A percentile compares a stretch with the other conserved stretches of the same genome.
phyloP scores from a whole-genome alignment of 805 yeast species.

The Wickerhamiella qilinensis region DNA sequence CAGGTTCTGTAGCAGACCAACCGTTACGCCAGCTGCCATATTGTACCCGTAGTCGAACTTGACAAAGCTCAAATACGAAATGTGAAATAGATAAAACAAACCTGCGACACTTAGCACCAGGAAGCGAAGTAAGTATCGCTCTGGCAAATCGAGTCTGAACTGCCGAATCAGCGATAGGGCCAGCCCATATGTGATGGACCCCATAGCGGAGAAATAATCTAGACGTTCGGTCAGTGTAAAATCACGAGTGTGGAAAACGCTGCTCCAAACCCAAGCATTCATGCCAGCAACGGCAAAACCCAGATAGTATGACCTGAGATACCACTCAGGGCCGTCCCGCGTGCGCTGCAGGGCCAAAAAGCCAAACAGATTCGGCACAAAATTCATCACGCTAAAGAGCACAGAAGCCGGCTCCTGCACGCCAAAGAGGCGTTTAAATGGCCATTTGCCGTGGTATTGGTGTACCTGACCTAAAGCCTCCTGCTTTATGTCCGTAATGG shows the following conservation, averaged over 20 bases:
- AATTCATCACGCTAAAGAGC: slow-evolving; percentile 57
- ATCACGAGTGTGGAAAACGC: slow-evolving; percentile 82
- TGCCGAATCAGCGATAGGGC: slow-evolving; percentile 50
- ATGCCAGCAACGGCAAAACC: slow-evolving; percentile 47
- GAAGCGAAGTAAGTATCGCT: slow-evolving; percentile 17
- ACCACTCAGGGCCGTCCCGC: slow-evolving; percentile 14
- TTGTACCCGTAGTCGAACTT: slow-evolving; percentile 89
- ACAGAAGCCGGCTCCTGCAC: slow-evolving; percentile 75
- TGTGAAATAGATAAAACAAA: slow-evolving; percentile 41
- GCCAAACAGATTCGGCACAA: slow-evolving; percentile 41
- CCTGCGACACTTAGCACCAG: slow-evolving; percentile 27
- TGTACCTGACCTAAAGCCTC: slow-evolving; percentile 31
- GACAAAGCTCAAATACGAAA: slow-evolving; percentile 40
- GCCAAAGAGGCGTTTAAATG: slow-evolving; percentile 62
- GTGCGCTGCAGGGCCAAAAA: slow-evolving; percentile 24
- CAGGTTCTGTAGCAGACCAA: slow-evolving; percentile 63
- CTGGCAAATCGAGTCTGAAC: slow-evolving; percentile 35
- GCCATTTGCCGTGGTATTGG: slow-evolving; percentile 98
- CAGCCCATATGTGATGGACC: slow-evolving; percentile 67
- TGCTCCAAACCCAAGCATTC: slow-evolving; percentile 77
- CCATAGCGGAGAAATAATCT: slow-evolving; percentile 88
- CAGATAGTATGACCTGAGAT: slow-evolving; percentile 23
- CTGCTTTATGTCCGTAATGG: slow-evolving; percentile 41
- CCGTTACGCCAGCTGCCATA: slow-evolving; percentile 72
- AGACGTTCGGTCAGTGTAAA: slow-evolving; percentile 60